phyloP scores from a whole-genome alignment of 306 rosid genomes.

The Trifolium repens region DNA sequence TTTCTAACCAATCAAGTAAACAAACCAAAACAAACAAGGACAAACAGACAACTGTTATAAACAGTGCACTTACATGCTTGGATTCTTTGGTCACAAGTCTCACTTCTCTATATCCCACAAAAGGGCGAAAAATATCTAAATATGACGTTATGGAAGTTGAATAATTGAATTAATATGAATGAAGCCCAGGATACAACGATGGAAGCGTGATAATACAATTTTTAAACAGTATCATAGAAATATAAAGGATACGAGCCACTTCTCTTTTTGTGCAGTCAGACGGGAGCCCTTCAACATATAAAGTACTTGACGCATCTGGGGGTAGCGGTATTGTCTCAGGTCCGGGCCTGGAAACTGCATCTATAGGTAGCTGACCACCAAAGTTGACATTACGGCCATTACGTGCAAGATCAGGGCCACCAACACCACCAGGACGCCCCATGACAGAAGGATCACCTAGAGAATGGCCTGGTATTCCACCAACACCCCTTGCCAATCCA shows the following conservation, averaged over 20 bases:
- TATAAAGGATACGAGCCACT: slow-evolving; percentile 86
- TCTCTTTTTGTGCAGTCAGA: slow-evolving; percentile 80
- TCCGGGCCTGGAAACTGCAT: slow-evolving; percentile 60
- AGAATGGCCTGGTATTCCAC: slow-evolving; percentile 56
- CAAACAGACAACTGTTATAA: slow-evolving; percentile 34
- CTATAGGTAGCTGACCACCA: slow-evolving; percentile 66
- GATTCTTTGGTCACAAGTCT: slow-evolving; percentile 90
- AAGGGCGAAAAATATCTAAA: slow-evolving; percentile 87
- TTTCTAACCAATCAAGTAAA: slow-evolving; percentile 30
- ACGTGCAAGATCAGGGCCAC: slow-evolving; percentile 58
- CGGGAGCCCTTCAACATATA: slow-evolving; percentile 93
- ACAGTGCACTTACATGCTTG: slow-evolving; percentile 62
- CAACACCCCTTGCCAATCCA: slow-evolving; percentile 64
- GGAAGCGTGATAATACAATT: slow-evolving; percentile 18
- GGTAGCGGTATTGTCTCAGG: slow-evolving; percentile 77
- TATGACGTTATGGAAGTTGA: slow-evolving; percentile 43
- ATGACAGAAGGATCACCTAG: slow-evolving; percentile 57
- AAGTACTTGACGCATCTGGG: slow-evolving; percentile 80
- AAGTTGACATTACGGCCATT: slow-evolving; percentile 56
- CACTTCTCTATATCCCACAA: slow-evolving; percentile 89
- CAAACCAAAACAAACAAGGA: slow-evolving; percentile 25
- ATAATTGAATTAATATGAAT: slow-evolving; percentile 8
- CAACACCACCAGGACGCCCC: slow-evolving; percentile 50
- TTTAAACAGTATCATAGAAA: slow-evolving; percentile 28
- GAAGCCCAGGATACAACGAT: slow-evolving; percentile 31